phyloP scores from a whole-genome alignment of 768 basidiomycete species.

The Candolleomyces eurysporus region DNA sequence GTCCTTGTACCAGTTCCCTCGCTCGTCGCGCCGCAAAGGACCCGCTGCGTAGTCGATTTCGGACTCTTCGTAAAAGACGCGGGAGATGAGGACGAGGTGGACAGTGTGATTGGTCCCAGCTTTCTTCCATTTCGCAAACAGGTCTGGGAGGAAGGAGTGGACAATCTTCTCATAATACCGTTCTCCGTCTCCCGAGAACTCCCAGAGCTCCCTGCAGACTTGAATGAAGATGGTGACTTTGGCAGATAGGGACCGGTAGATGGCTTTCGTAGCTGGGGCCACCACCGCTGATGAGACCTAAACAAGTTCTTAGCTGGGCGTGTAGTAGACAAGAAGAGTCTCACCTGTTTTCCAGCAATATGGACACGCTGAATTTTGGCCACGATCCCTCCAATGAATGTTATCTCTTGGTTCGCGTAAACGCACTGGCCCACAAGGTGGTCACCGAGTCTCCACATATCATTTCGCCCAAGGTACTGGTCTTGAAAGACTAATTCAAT shows the following conservation, averaged over 20 bases:
- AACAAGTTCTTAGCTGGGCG: neutral
- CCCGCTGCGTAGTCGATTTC: slow-evolving; percentile 84
- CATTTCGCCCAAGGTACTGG: slow-evolving; percentile 92
- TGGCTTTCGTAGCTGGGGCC: slow-evolving; percentile 78
- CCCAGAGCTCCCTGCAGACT: slow-evolving; percentile 94
- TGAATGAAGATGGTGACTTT: slow-evolving; percentile 94
- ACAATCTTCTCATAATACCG: slow-evolving; percentile 97
- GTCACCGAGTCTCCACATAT: slow-evolving; percentile 94
- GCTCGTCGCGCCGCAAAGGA: slow-evolving; percentile 72
- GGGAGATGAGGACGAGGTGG: slow-evolving; percentile 90
- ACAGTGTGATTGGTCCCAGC: slow-evolving; percentile 89
- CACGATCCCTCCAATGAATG: slow-evolving; percentile 77
- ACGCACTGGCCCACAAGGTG: slow-evolving; percentile 79
- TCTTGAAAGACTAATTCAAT: slow-evolving; percentile 93
- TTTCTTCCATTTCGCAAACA: slow-evolving; percentile 83
- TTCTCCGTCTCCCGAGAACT: slow-evolving; percentile 95
- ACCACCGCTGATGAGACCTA: slow-evolving; percentile 86
- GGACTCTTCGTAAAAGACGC: slow-evolving; percentile 82
- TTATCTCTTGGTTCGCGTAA: slow-evolving; percentile 80
- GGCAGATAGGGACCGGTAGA: slow-evolving; percentile 89
- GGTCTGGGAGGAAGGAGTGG: slow-evolving; percentile 89
- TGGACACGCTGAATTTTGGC: slow-evolving; percentile 83
- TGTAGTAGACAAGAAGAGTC: slow-evolving; percentile 13
- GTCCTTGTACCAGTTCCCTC: slow-evolving; percentile 86
- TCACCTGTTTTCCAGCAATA: slow-evolving; percentile 63